A percentile compares a stretch with the other conserved stretches of the same genome.
Evolutionary conservation across 495 filamentous ascomycete genomes (phyloP).

Genomic region (Penicillium robsamsonii): DNA sequence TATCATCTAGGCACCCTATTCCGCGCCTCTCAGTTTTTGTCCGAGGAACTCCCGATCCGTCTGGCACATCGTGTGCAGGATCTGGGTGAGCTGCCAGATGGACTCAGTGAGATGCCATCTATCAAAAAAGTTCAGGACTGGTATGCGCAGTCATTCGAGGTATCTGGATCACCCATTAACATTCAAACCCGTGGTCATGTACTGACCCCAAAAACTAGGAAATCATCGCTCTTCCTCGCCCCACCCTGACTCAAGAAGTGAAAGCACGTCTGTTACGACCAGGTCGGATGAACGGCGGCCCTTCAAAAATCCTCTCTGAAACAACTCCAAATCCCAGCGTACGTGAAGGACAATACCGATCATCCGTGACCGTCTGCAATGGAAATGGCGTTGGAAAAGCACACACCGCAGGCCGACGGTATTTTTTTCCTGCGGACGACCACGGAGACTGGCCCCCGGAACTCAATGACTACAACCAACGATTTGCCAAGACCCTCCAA

Average conservation of each 20-base stretch:
- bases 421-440: slow-evolving; percentile 90
- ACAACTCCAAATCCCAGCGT: slow-evolving; percentile 89
- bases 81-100: slow-evolving; percentile 88
- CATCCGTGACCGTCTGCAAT: slow-evolving; percentile 53
- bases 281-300: slow-evolving; percentile 56
- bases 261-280: slow-evolving; percentile 75
- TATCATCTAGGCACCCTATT: slow-evolving; percentile 78
- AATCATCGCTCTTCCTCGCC: slow-evolving; percentile 80
- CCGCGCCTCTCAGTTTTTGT: slow-evolving; percentile 95
- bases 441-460: slow-evolving; percentile 90
- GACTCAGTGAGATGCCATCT: slow-evolving; percentile 96
- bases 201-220: slow-evolving; percentile 54
- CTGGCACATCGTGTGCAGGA: slow-evolving; percentile 95
- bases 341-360: slow-evolving; percentile 80
- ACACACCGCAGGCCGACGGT: slow-evolving; percentile 57
- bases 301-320: slow-evolving; percentile 69
- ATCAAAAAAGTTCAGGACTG: slow-evolving; percentile 93
- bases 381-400: slow-evolving; percentile 49
- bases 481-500: slow-evolving; percentile 79
- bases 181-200: slow-evolving; percentile 10
- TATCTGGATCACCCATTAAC: slow-evolving; percentile 39
- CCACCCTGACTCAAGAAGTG: slow-evolving; percentile 71
- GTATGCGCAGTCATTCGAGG: slow-evolving; percentile 99
- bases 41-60: slow-evolving; percentile 95
- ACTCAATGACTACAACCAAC: slow-evolving; percentile 87